Conservation (phyloP, 176 grass and related monocot genomes). For the Areca catechu region DNA sequence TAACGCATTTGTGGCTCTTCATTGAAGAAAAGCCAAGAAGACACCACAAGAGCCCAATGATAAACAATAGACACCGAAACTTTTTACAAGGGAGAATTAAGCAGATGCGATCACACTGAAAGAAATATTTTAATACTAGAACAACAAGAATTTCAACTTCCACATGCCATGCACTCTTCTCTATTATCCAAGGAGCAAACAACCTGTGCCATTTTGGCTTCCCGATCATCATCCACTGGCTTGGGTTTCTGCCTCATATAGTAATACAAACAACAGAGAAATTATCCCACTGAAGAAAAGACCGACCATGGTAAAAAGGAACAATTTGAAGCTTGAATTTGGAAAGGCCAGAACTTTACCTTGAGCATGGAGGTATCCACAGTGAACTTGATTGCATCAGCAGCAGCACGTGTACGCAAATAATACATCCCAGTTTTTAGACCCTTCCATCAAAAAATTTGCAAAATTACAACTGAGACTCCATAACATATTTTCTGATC, state of each 20-base stretch:
- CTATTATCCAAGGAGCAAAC: conserved; percentile 86
- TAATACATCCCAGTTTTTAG: conserved; percentile 99
- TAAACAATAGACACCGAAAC: too few species aligned
- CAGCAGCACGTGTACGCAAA: conserved; percentile 75
- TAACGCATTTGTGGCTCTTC: too few species aligned
- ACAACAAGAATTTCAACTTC: conserved; percentile 38
- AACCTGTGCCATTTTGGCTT: conserved; percentile 45
- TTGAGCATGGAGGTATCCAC: conserved; percentile 66
- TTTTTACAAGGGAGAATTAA: too few species aligned
- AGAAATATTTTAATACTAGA: too few species aligned
- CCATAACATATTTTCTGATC: neutral
- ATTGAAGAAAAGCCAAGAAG: too few species aligned
- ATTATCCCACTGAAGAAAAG: neutral
- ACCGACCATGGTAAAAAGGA: too few species aligned
- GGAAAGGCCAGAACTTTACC: conserved; percentile 13
- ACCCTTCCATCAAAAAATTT: conserved; percentile 37
- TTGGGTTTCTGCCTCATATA: neutral
- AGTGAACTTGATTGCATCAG: conserved; percentile 96
- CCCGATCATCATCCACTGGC: neutral
- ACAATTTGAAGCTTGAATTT: too few species aligned
- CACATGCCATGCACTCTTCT: conserved; percentile 88
- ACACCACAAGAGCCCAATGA: too few species aligned
- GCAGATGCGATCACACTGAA: too few species aligned
- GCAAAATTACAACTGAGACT: neutral
- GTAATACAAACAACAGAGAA: neutral